Percentiles rank a stretch among this genome's conserved stretches.
Evolutionary conservation across 192 early-diverging fungal species (phyloP).

Genomic region (Backusella sp.): DNA sequence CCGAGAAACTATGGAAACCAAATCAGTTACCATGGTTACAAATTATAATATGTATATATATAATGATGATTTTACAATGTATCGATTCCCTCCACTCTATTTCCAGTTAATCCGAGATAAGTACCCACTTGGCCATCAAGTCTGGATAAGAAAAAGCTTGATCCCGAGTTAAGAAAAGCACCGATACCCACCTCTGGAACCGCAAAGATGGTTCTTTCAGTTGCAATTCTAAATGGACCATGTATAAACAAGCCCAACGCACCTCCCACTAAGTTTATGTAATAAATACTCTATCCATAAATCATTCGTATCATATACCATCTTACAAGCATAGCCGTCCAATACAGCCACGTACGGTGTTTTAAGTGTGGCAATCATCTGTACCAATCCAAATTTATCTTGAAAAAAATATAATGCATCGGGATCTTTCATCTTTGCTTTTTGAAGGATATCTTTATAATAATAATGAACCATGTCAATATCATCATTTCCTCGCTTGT

Average conservation of each 20-base stretch:
- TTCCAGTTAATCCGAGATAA: slow-evolving; percentile 88
- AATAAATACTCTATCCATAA: neutral
- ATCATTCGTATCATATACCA: neutral
- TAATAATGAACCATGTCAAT: neutral
- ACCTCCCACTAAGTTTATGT: slow-evolving; percentile 77
- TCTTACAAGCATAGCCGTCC: slow-evolving; percentile 74
- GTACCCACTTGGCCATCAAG: slow-evolving; percentile 91
- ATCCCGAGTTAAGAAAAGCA: slow-evolving; percentile 92
- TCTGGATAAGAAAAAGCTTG: slow-evolving; percentile 90
- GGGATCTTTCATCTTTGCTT: slow-evolving; percentile 38
- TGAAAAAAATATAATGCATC: slow-evolving; percentile 81
- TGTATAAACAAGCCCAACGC: slow-evolving; percentile 94
- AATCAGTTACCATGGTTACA: neutral
- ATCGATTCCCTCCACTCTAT: slow-evolving; percentile 76
- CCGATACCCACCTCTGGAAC: slow-evolving; percentile 95
- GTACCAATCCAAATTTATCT: slow-evolving; percentile 89
- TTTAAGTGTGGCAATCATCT: slow-evolving; percentile 80
- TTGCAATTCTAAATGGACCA: slow-evolving; percentile 92
- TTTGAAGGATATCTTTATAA: slow-evolving; percentile 41
- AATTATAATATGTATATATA: neutral
- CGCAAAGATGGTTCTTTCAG: slow-evolving; percentile 91
- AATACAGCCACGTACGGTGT: slow-evolving; percentile 90
- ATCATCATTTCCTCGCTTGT: too few relatives aligned
- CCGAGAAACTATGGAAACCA: slow-evolving; percentile 57
- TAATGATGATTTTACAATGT: slow-evolving; percentile 57